Base-by-base conservation (phyloP, 1,284 basidiomycete species). In the Cryptococcus wingfieldii region DNA sequence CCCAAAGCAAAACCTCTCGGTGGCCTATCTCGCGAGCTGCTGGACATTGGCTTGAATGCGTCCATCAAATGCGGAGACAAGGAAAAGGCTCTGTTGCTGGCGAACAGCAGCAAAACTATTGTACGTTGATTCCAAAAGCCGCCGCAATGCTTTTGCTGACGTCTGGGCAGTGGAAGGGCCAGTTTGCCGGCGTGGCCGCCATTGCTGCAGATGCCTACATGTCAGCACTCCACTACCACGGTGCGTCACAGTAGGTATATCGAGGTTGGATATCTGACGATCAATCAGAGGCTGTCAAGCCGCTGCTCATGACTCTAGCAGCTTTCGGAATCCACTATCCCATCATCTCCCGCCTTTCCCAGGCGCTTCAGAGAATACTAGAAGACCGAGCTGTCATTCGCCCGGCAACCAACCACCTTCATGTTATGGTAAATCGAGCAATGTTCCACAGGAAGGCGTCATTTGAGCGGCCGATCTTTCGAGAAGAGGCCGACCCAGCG, bases 1-100 rank as follows among this genome's bases (percentile, higher is more conserved):
- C 48, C 38, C 14, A 59, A 61, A 31, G 34, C 38, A 18, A 60
- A 61, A 23, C 28, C 60, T 13, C 51, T 63, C 7, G 60, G 55
- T 5, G 55, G 56, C 4, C 55, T 75, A 10, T 55, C 59, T 1
- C 53, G 64, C 28, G 73, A 75, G 47, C 51, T 71, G 23, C 45
- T 74, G 12, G 68, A 68, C 45, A 68, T 63, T 5, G 71, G 60
- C 4, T 59, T 69, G 6, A 61, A 63, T 4, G 63, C 65, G 7
- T 65, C 70, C 2, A 25, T 67, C 2, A 43, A n/a, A 1, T 49
- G 47, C 7, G 46, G 49, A 0, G 60, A 70, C 44, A 16, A 16
- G 3, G 47, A 47, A 0, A 45, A 28, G 4, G 70, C 62, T 1
- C 55, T 60, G 1, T 34, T 48, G 16, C 58, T 73, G 5, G 71